Evolutionary conservation across 257 asterid species (phyloP), one percentile per base, ranked within the genome.

Genomic region (Solanum rostratum): DNA sequence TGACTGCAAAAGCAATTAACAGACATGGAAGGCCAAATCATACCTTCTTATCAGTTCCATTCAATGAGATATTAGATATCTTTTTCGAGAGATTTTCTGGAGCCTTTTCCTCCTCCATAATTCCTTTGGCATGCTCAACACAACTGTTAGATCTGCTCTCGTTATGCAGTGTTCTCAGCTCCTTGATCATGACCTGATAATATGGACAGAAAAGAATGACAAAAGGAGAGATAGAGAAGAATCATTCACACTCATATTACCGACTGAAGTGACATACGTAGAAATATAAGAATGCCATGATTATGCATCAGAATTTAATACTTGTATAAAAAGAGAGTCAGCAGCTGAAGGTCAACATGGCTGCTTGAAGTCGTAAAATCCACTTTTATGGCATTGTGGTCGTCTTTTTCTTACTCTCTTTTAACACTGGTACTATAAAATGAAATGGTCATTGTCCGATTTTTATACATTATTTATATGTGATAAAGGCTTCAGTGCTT

Each of bases 81-180:
- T 91, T 91, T 68, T 91, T 90, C 8, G 98, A 92, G 69, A 96
- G 95, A 90, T 88, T 90, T 85, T 96, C 98, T 0, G 99, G 97
- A 91, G 93, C 98, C 87, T 91, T 91, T 92, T 92, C 97, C 88
- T 91, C 97, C 89, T 96, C 99, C 93, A 93, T 92, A 85, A 93
- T 88, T 80, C 93, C 99, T 62, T 91, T 90, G 82, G 98, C 99
- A 79, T 96, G 99, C 92, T 96, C 99, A 88, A 92, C 88, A 63
- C 99, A 96, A 86, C 92, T 93, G 88, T 86, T 92, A 84, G 98
- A 90, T 88, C 98, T 93, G 74, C 98, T 92, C 52, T 94, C 96
- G 22, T 86, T 84, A 79, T 84, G 85, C 86, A 96, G 90, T 84
- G 69, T 87, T 91, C 89, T 90, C 95, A 96, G 85, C 78, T 96